Evolutionary conservation across 2,329 filamentous ascomycete species (phyloP).

Genomic region (Exutisphaerella laricina): DNA sequence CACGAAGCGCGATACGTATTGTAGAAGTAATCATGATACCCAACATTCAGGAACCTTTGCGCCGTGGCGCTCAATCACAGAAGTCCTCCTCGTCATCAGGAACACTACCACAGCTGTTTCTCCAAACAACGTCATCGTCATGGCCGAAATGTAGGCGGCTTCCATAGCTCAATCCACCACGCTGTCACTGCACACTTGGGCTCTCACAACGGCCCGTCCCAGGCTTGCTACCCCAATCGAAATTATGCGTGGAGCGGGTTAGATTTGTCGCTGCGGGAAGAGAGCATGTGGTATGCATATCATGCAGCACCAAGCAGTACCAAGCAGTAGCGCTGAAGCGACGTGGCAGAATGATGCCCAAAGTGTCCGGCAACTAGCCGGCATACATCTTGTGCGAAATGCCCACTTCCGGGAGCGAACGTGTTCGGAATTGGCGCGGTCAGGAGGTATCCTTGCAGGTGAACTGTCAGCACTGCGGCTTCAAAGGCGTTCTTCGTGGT

Average conservation of each 20-base stretch:
- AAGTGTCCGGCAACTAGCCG: not conserved
- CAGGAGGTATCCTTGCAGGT: too few relatives aligned
- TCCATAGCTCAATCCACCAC: not conserved
- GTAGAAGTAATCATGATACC: not conserved
- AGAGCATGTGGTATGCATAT: not conserved
- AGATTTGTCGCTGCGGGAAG: not conserved
- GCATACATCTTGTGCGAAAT: constrained; percentile 2
- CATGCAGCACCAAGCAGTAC: not conserved
- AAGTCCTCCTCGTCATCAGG: not conserved
- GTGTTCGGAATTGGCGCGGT: not conserved
- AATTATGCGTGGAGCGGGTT: not conserved
- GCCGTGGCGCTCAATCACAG: not conserved
- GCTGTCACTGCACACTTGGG: not conserved
- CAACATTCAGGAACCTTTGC: not conserved
- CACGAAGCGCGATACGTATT: too few relatives aligned
- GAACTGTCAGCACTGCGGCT: not conserved
- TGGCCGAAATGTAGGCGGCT: not conserved
- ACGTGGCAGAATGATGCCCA: constrained; percentile 5
- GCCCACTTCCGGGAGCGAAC: not conserved
- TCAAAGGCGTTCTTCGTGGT: not conserved
- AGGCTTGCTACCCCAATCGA: not conserved
- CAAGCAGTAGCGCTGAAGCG: not conserved
- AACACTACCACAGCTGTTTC: too few relatives aligned
- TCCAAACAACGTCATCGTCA: too few relatives aligned
- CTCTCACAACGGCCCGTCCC: not conserved